phyloP scores from a whole-genome alignment of 106 monocot species.

The Phalaenopsis aphrodite region DNA sequence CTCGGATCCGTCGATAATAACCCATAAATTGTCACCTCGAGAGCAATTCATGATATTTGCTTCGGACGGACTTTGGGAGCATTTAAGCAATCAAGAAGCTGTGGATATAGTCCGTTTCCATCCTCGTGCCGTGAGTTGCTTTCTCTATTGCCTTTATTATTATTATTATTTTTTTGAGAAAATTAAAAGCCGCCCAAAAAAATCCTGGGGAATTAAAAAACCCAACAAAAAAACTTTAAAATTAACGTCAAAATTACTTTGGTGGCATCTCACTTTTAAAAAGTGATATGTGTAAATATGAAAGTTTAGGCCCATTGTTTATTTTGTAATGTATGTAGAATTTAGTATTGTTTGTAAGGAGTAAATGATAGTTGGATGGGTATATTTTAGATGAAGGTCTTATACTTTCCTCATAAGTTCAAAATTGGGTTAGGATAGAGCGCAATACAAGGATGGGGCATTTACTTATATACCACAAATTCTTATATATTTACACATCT shows the following conservation, averaged over 20 bases:
- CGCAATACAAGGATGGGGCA: too few relatives aligned
- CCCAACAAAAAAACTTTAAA: too few relatives aligned
- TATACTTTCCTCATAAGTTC: background rate
- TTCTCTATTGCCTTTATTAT: background rate
- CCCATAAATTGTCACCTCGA: slow-evolving; percentile 13
- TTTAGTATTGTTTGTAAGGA: background rate
- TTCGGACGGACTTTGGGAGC: slow-evolving; percentile 28
- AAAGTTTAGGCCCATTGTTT: too few relatives aligned
- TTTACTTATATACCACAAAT: too few relatives aligned
- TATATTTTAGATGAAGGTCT: background rate
- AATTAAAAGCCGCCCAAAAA: too few relatives aligned
- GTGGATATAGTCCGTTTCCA: slow-evolving; percentile 17
- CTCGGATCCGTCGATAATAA: slow-evolving; percentile 18
- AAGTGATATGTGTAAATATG: too few relatives aligned
- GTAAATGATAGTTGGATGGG: background rate
- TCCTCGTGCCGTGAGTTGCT: slow-evolving; percentile 18
- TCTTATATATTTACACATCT: too few relatives aligned
- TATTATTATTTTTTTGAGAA: background rate
- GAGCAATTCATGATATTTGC: slow-evolving; percentile 31
- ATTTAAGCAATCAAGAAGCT: slow-evolving; percentile 26
- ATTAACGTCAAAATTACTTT: too few relatives aligned
- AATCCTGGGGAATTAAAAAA: too few relatives aligned
- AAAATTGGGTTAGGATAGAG: background rate
- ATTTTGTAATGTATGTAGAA: background rate
- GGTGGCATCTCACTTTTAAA: too few relatives aligned